Evolutionary conservation across 2,329 filamentous ascomycete genomes (phyloP), one percentile per base, ranked within the genome.

Genomic region (Sporothrix humicola): DNA sequence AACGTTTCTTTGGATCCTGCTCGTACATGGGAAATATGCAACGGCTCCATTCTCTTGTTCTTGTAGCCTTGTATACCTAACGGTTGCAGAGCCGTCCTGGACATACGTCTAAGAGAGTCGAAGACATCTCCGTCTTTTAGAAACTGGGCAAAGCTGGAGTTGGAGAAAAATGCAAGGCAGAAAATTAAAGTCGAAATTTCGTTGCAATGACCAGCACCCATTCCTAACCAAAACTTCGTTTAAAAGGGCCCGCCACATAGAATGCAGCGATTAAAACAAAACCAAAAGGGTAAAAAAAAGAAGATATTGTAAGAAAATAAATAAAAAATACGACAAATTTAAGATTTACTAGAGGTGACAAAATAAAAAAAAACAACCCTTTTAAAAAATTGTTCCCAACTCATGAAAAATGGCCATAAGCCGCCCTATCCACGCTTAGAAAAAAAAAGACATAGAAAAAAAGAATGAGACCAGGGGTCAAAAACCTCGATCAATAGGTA

Each of bases 301-400:
- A 66, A 66, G n/a, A 17, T 2, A 23, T 23, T 17, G 42, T 12
- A n/a, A 31, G n/a, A 72, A 10, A 10, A 2, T n/a, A 61, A 15
- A 48, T 46, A 44, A 17, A 37, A 58, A 37, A 42, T 15, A 59
- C 56, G 37, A 37, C 56, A 66, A 56, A 10, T 66, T 52, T 23
- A 63, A 26, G 17, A 15, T 31, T 37, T 20, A 71, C 13, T 37
- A 20, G n/a, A 56, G 20, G 20, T 23, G 12, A 63, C 46, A 46
- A 12, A 48, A 63, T 20, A 42, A 52, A 7, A 69, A 44, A 50
- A 9, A 20, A n/a, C 50, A 15, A 37, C 59, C 71, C 31, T 69
- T 58, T 69, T 58, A 31, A 69, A 69, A 50, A 37, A 59, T 66
- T 70, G 48, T 26, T 71, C 17, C 56, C 48, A 46, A 26, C 44